phyloP scores from a whole-genome alignment of 805 yeast genomes.

The Pichia kluyveri region DNA sequence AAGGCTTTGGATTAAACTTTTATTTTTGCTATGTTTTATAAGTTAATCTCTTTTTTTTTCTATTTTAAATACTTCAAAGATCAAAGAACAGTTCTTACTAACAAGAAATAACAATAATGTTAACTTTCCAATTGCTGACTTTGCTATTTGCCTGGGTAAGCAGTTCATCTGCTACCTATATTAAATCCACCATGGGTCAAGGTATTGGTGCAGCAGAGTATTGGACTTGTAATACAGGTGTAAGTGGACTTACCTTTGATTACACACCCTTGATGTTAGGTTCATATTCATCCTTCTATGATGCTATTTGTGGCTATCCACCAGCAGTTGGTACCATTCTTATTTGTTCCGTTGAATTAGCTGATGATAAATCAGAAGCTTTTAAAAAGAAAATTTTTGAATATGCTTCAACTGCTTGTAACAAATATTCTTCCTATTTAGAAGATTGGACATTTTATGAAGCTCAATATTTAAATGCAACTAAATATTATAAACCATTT shows the following conservation, averaged over 20 bases:
- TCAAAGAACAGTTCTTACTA: too few relatives aligned
- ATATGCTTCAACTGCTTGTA: not conserved
- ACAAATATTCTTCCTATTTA: constrained; percentile 4
- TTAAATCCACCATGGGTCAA: not conserved
- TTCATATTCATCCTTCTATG: not conserved
- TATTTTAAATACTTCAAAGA: too few relatives aligned
- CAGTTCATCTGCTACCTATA: not conserved
- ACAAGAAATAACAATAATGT: too few relatives aligned
- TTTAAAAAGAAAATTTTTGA: not conserved
- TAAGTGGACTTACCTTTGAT: constrained; percentile 4
- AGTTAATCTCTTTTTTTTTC: too few relatives aligned
- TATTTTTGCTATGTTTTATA: too few relatives aligned
- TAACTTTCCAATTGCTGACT: too few relatives aligned
- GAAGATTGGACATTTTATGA: constrained; percentile 14
- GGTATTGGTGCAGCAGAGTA: constrained; percentile 6
- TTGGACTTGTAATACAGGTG: constrained; percentile 8
- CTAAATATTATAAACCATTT: constrained; percentile 12
- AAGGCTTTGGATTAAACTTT: too few relatives aligned
- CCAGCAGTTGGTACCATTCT: constrained; percentile 12
- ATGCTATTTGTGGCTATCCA: constrained; percentile 10
- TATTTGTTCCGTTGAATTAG: constrained; percentile 7
- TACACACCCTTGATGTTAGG: not conserved
- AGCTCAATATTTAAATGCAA: constrained; percentile 24
- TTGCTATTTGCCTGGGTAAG: too few relatives aligned
- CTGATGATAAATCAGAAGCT: not conserved